Conservation (phyloP, 2,329 filamentous ascomycete genomes). For the Acrodontium crateriforme region DNA sequence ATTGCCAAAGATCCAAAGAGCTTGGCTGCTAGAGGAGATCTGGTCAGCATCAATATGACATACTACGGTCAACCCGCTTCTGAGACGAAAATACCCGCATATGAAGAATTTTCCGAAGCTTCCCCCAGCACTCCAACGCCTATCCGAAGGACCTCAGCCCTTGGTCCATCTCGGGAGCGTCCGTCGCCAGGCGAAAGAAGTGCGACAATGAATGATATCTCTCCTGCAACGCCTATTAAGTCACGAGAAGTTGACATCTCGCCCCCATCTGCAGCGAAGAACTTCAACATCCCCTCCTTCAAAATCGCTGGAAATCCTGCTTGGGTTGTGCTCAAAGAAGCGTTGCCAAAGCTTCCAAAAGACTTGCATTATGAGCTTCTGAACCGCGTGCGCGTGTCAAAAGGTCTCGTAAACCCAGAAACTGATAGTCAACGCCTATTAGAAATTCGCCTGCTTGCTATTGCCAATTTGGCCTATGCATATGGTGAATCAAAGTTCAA, state of each 20-base stretch:
- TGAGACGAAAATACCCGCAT: constrained; percentile 17
- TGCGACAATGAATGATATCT: constrained; percentile 12
- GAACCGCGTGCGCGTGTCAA: constrained; percentile 69
- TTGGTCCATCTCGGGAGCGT: constrained; percentile 27
- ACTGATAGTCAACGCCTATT: constrained; percentile 62
- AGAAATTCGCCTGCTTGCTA: constrained; percentile 62
- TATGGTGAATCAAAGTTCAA: constrained; percentile 71
- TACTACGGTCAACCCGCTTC: constrained; percentile 49
- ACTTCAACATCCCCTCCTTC: constrained; percentile 48
- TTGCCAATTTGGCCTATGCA: constrained; percentile 85
- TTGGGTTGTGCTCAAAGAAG: constrained; percentile 29
- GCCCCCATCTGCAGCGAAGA: constrained; percentile 31
- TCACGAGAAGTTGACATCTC: constrained; percentile 22
- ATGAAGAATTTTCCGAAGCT: constrained; percentile 24
- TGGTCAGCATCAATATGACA: constrained; percentile 61
- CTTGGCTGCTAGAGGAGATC: constrained; percentile 43
- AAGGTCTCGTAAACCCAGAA: constrained; percentile 55
- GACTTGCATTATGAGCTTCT: constrained; percentile 72
- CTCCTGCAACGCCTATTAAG: constrained; percentile 14
- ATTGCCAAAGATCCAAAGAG: constrained; percentile 44
- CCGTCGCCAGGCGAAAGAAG: constrained; percentile 13
- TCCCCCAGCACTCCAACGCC: constrained; percentile 58
- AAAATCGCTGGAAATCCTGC: constrained; percentile 29
- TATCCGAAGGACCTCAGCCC: constrained; percentile 48
- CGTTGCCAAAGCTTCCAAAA: constrained; percentile 49